phyloP scores from a whole-genome alignment of 331 rosid species.

The Malus hybrid region DNA sequence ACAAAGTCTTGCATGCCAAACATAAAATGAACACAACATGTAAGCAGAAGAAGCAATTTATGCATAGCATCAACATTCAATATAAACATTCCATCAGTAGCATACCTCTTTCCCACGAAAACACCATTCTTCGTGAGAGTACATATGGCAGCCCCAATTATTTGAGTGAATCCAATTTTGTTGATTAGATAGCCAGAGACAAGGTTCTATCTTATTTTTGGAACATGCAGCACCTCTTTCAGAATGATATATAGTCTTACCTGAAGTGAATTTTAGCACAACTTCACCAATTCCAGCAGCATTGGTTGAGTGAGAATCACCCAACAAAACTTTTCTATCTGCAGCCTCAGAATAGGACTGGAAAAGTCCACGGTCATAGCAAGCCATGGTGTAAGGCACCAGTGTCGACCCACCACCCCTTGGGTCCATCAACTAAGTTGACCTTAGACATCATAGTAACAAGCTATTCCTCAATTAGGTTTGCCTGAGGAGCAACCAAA shows the following conservation, averaged over 20 bases:
- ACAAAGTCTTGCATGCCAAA: background rate
- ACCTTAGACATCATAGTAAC: background rate
- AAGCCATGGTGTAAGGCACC: background rate
- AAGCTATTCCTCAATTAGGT: background rate
- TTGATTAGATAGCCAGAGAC: constrained; percentile 8
- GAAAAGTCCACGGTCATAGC: background rate
- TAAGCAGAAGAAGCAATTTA: background rate
- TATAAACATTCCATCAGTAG: background rate
- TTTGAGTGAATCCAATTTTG: constrained; percentile 1
- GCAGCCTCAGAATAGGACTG: background rate
- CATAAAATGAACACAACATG: background rate
- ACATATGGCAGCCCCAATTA: too few relatives aligned
- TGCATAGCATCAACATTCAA: background rate
- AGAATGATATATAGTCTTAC: background rate
- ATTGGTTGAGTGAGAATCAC: too few relatives aligned
- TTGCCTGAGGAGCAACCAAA: background rate
- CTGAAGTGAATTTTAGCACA: constrained; percentile 6
- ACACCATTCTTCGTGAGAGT: too few relatives aligned
- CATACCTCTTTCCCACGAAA: background rate
- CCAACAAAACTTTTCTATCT: background rate
- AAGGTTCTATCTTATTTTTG: background rate
- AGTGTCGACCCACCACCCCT: too few relatives aligned
- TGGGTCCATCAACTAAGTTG: too few relatives aligned
- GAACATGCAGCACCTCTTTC: background rate
- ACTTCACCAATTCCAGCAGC: background rate